These are phyloP conservation scores for Nicotiana undulata DNA, from an alignment of 257 asterid species.

Conservation along the genomic window DNA sequence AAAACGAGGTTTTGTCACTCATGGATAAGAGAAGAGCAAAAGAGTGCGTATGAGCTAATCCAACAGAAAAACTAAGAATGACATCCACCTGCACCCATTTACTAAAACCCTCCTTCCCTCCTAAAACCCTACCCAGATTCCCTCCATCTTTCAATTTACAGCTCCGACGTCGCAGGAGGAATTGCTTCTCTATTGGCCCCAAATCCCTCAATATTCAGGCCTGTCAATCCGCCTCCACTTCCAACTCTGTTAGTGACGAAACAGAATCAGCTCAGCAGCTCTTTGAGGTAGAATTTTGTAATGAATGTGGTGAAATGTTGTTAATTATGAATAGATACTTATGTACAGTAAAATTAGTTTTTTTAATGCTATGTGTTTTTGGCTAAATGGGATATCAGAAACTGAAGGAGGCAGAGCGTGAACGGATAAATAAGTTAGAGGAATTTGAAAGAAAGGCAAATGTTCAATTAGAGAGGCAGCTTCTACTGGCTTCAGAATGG, in stretches of 20 bases:
- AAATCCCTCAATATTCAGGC: slow-evolving; percentile 21
- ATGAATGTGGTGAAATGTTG: no score
- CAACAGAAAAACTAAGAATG: neutral
- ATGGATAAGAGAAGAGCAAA: neutral
- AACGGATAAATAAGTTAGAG: slow-evolving; percentile 55
- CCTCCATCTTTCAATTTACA: neutral
- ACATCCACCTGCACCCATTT: neutral
- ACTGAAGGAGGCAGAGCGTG: slow-evolving; percentile 81
- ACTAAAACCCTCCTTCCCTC: slow-evolving; percentile 4
- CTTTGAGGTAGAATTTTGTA: slow-evolving; percentile 12
- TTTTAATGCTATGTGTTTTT: slow-evolving; percentile 21
- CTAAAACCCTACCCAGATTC: slow-evolving; percentile 1
- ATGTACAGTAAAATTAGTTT: neutral
- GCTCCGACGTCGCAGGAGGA: neutral
- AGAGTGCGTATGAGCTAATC: neutral
- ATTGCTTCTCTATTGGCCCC: slow-evolving; percentile 4
- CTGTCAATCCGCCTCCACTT: slow-evolving; percentile 31
- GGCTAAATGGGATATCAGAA: slow-evolving; percentile 52
- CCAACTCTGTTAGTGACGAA: slow-evolving; percentile 25
- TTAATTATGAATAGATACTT: no score
- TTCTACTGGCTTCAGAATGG: slow-evolving; percentile 95
- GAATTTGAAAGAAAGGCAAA: slow-evolving; percentile 88
- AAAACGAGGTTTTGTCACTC: no score
- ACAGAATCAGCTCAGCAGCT: slow-evolving; percentile 45
- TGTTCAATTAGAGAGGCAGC: slow-evolving; percentile 95